A percentile compares a stretch with the other conserved stretches of the same genome.
Evolutionary conservation across 2,329 filamentous ascomycete genomes (phyloP).

Genomic region (Reticulascus tulasneorum): DNA sequence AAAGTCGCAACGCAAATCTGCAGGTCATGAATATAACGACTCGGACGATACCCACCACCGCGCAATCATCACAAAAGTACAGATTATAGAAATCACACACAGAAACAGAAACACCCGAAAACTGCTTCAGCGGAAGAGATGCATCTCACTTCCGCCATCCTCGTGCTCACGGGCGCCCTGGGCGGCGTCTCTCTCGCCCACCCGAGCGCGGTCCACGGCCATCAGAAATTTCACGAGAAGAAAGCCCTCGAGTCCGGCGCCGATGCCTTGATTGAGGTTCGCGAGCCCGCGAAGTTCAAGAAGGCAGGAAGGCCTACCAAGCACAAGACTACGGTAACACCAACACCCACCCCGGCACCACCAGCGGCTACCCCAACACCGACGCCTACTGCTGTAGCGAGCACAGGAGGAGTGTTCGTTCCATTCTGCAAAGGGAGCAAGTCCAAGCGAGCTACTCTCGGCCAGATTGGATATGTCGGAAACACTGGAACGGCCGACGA

Average conservation of each 20-base stretch:
- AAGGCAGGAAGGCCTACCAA: no score
- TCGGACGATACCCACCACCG: no score
- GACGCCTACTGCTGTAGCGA: slow-evolving; percentile 29
- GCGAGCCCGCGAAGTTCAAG: no score
- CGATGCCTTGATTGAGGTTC: no score
- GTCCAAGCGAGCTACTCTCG: slow-evolving; percentile 42
- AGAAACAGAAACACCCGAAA: slow-evolving; percentile 13
- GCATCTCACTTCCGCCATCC: slow-evolving; percentile 35
- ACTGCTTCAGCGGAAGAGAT: no score
- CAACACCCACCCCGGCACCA: neutral
- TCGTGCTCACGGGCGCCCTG: slow-evolving; percentile 35
- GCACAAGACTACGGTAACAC: no score
- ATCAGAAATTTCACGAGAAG: slow-evolving; percentile 23
- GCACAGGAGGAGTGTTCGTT: slow-evolving; percentile 20
- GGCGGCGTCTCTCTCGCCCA: slow-evolving; percentile 35
- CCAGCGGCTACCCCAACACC: slow-evolving; percentile 19
- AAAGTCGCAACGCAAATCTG: no score
- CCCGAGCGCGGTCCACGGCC: slow-evolving; percentile 32
- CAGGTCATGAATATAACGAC: no score
- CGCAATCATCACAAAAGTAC: neutral
- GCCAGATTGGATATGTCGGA: slow-evolving; percentile 43
- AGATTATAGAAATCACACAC: neutral
- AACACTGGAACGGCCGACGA: slow-evolving; percentile 37
- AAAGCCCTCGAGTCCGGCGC: neutral
- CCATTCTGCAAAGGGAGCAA: slow-evolving; percentile 31